Base-by-base conservation (phyloP, 495 filamentous ascomycete species). In the Xanthoparmelia taractica region DNA sequence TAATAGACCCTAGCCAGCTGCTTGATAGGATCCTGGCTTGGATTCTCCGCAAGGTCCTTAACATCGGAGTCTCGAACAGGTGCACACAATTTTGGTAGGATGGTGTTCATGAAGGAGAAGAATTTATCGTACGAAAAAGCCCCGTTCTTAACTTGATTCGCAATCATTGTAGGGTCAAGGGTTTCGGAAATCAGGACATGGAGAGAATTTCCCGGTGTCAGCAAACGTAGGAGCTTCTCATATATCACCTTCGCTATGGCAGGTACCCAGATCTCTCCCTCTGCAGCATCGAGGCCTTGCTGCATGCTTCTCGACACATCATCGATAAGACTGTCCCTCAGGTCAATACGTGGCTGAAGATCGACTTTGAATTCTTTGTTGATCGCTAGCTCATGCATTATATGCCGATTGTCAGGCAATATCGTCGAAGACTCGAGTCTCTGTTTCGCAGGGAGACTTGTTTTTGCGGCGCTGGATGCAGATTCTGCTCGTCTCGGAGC, bases 61-160 rank as follows among this genome's bases (percentile, higher is more conserved):
- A 96, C 90, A 69, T 91, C 86, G 13, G 83, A 85, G 66, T 98
- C 94, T 3, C 94, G 83, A 62, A 91, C 87, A 4, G 95, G 94
- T 6, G 94, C 92, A 72, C 94, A 98, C 25, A 98, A 87, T 68
- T 89, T 89, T 20, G 95, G 95, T n/a, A 98, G 79, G 45, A 98
- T 85, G 41, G 80, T 82, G 37, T 86, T 85, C 84, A 97, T 96
- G 65, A 93, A 92, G 4, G 85, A 79, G 76, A 97, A 97, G 76
- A 98, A 96, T 25, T 84, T 86, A 67, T 93, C 87, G 71, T 97
- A 96, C 0, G 95, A 96, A 72, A 97, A 98, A 55, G 84, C 82
- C 18, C 94, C 92, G 55, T 83, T 84, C 36, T 80, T 78, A 66
- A 91, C 91, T 68, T 97, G 91, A 45, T 81, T 84, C 43, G 82